Evolutionary conservation across 768 basidiomycete species (phyloP), one percentile per base, ranked within the genome.

Genomic region (Termitomyces titanicus): DNA sequence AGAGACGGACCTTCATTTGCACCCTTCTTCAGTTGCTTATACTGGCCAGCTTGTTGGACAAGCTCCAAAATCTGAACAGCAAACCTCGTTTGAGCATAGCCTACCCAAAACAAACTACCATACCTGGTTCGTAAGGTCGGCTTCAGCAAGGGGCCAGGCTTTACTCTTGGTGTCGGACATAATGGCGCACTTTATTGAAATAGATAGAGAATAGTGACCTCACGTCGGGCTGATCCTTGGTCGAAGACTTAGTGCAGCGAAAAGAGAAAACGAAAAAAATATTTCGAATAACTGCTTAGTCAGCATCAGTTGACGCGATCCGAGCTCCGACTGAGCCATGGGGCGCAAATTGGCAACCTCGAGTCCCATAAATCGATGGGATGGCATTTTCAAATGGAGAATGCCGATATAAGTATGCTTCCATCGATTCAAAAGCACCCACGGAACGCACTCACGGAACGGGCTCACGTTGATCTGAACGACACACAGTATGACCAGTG

Each of bases 1-100:
- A 31, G 49, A 17, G 37, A 65, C 79, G 34, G 47, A 91, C 92
- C 91, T 83, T 99, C 97, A 73, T 99, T 99, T 40, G 97, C 97
- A 58, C 97, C 96, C 77, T 98, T 98, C 78, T 98, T 98, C 46
- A 98, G 76, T 72, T 98, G 95, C 76, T 98, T 98, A 79, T 96
- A 97, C 72, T 94, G 89, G n/a, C 84, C 79, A 39, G 96, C 95
- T 74, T 96, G 92, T 69, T 97, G 93, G 31, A 97, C 89, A 54
- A 98, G 80, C 67, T 98, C 96, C 52, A 99, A 82, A 66, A 98
- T 97, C 94, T 96, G 64, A 18, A 34, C 13, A 38, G 17, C 29
- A 33, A n/a, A 13, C 10, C 18, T 34, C 45, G 39, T 55, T 58
- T 51, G 15, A 48, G 52, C 35, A 31, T 39, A 24, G 51, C 44